Evolutionary conservation across 192 early-diverging fungal species (phyloP).

Genomic region (Backusella parvicylindrica): DNA sequence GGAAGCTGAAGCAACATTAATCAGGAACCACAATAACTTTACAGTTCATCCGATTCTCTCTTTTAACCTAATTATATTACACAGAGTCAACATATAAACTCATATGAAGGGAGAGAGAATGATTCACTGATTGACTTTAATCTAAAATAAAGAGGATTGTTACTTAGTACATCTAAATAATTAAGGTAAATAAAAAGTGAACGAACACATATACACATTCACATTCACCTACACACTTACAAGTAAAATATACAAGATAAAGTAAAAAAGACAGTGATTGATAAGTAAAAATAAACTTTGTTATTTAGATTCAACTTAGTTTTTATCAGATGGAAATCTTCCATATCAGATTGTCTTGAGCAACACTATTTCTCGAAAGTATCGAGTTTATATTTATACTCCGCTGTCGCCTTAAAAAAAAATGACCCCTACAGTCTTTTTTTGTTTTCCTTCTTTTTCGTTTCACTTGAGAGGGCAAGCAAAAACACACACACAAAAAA

Average conservation of each 20-base stretch:
- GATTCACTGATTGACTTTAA: too few species aligned
- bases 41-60: background rate
- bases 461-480: background rate
- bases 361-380: background rate
- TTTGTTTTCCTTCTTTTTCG: background rate
- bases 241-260: too few species aligned
- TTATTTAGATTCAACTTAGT: background rate
- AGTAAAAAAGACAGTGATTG: too few species aligned
- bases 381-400: background rate
- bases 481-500: too few species aligned
- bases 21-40: background rate
- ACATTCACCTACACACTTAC: too few species aligned
- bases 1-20: background rate
- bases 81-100: too few species aligned
- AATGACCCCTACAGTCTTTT: constrained; percentile 1
- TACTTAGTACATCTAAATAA: too few species aligned
- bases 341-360: background rate
- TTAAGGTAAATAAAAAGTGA: too few species aligned
- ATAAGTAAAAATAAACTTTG: background rate
- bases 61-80: too few species aligned
- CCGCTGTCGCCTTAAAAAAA: background rate
- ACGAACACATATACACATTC: too few species aligned
- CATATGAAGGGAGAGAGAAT: too few species aligned
- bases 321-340: background rate
- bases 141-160: too few species aligned